phyloP scores from a whole-genome alignment of 345 rosid genomes.

The Brassica rapa region DNA sequence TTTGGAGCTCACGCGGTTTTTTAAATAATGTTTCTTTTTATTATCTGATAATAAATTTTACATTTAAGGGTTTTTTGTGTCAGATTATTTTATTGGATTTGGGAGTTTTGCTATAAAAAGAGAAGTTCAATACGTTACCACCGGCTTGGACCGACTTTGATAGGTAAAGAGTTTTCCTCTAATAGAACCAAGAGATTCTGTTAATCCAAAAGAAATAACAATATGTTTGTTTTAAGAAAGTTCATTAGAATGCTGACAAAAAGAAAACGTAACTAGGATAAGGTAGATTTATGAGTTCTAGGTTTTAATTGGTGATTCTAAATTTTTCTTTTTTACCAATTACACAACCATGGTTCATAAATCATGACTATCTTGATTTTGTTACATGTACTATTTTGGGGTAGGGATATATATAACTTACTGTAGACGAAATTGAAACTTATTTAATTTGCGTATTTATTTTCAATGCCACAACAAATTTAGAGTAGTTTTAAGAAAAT shows the following conservation, averaged over 20 bases:
- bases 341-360: neutral
- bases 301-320: neutral
- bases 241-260: neutral
- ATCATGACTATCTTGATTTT: neutral
- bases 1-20: conserved; percentile 33
- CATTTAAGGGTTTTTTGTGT: neutral
- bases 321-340: neutral
- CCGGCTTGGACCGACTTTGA: conserved; percentile 40
- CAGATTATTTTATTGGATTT: neutral
- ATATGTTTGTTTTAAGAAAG: neutral
- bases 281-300: neutral
- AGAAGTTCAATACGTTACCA: conserved; percentile 24
- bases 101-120: neutral
- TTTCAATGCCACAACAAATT: neutral
- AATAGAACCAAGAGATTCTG: conserved; percentile 24
- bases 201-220: neutral
- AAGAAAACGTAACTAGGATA: neutral
- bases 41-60: neutral
- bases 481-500: neutral
- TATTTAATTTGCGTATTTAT: neutral
- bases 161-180: conserved; percentile 7
- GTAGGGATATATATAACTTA: neutral
- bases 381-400: neutral
- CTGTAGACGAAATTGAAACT: neutral
- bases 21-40: neutral